Conservation (phyloP, 768 basidiomycete genomes). For the Suillus ampliporus region DNA sequence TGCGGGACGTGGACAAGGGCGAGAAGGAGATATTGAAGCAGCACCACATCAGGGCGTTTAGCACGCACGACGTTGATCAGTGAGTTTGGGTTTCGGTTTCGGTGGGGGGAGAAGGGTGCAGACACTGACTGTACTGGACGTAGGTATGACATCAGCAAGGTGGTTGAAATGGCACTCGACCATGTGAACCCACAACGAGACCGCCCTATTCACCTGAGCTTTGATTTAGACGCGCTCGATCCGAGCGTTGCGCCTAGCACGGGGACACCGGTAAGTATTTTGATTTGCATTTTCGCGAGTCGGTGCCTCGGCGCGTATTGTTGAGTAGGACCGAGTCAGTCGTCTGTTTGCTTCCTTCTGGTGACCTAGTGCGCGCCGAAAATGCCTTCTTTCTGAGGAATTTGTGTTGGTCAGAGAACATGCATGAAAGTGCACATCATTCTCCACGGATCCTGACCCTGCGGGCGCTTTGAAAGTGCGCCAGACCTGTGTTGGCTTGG, state of each 20-base stretch:
- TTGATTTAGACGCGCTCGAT: constrained; percentile 95
- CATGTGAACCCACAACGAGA: constrained; percentile 86
- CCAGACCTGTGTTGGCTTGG: neutral
- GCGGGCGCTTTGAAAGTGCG: neutral
- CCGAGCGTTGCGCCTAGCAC: constrained; percentile 69
- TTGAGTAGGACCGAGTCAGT: neutral
- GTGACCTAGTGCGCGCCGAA: neutral
- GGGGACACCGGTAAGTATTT: constrained; percentile 75
- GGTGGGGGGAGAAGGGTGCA: constrained; percentile 65
- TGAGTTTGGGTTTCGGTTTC: constrained; percentile 48
- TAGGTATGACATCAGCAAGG: constrained; percentile 87
- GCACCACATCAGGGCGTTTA: constrained; percentile 82
- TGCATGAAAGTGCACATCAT: neutral
- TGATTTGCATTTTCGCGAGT: neutral
- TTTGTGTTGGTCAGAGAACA: neutral
- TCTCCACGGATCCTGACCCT: neutral
- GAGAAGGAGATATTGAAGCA: constrained; percentile 88
- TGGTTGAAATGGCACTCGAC: constrained; percentile 96
- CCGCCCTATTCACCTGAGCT: constrained; percentile 92
- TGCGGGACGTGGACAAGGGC: constrained; percentile 89
- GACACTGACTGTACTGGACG: neutral
- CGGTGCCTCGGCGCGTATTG: neutral
- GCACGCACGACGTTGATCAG: constrained; percentile 85
- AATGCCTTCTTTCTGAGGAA: neutral
- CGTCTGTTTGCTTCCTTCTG: neutral